Evolutionary conservation across 2,329 filamentous ascomycete species (phyloP).

Genomic region (Beauveria sp.): DNA sequence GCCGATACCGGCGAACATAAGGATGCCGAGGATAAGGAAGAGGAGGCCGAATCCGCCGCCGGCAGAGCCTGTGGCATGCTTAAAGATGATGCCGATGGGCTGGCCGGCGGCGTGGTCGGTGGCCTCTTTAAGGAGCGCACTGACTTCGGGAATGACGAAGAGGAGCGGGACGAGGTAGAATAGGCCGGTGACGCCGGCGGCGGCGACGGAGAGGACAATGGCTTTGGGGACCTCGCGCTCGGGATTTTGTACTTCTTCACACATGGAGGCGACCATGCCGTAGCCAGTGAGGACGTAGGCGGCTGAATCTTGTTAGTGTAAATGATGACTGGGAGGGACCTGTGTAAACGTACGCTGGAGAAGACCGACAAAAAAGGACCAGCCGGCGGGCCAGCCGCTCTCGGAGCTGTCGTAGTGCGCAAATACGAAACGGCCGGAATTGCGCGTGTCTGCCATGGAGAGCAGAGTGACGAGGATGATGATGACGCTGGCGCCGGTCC

Average conservation of each 20-base stretch:
- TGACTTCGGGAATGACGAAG: conserved; percentile 65
- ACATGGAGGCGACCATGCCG: conserved; percentile 47
- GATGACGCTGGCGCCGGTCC: conserved; percentile 62
- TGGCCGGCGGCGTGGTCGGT: conserved; percentile 47
- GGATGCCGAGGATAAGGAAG: conserved; percentile 68
- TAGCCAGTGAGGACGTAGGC: conserved; percentile 39
- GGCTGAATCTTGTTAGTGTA: conserved; percentile 19
- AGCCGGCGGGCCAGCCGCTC: conserved; percentile 60
- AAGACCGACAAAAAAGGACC: conserved; percentile 50
- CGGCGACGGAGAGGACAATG: conserved; percentile 58
- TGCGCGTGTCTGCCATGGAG: conserved; percentile 55
- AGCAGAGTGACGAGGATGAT: conserved; percentile 65
- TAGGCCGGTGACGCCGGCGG: conserved; percentile 56
- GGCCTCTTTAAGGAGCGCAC: conserved; percentile 54
- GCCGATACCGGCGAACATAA: conserved; percentile 69
- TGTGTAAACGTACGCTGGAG: conserved; percentile 34
- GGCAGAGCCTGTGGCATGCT: conserved; percentile 64
- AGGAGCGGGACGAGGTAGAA: conserved; percentile 65
- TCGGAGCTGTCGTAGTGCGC: conserved; percentile 60
- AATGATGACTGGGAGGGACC: background rate
- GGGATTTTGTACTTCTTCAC: conserved; percentile 54
- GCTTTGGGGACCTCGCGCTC: conserved; percentile 57
- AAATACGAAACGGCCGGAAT: conserved; percentile 59
- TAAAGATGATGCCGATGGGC: conserved; percentile 70
- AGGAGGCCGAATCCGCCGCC: conserved; percentile 68